Base-by-base conservation (phyloP, 2,329 filamentous ascomycete species). In the Lecanosticta acicola region DNA sequence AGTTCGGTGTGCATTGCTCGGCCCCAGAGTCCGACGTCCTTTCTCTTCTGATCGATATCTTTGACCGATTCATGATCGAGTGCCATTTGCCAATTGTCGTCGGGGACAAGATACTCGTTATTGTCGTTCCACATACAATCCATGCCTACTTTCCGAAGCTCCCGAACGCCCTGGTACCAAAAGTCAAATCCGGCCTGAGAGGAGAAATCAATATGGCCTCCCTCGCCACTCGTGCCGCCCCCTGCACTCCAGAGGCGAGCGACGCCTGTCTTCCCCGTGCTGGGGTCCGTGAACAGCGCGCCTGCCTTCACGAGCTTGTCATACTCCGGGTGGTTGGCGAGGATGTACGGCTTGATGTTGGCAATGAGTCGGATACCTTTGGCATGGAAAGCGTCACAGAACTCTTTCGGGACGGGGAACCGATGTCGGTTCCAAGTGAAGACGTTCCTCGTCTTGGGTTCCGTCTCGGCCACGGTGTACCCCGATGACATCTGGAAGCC, bases 101-200 rank as follows among this genome's bases (percentile, higher is more conserved):
- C 72, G 0, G 80, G 75, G 2, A 85, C 72, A 0, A 79, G 81
- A 61, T 86, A 87, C 62, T 87, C 84, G 54, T 87, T 87, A 65
- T 87, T 87, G 61, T 87, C 84, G 54, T 87, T 87, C 84, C 84
- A 87, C 68, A 87, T 85, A 39, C 76, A 83, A 54, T 86, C 83
- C 45, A 87, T 83, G 1, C 83, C 83, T 7, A 78, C 67, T 19
- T 76, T 68, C 44, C 79, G 79, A 1, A 87, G 70, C 40, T 73
- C 74, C 48, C 77, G 74, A 7, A 85, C 78, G 1, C 84, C 83
- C 1, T 84, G 70, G 49, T 79, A 83, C 84, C 84, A 87, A 80
- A 82, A 87, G 13, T 80, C 68, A 58, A 79, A 87, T 0, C 80
- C 83, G 0, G 75, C 74, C 17, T 76, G 70, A 0, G 81, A 85